Conservation (phyloP, 2,329 filamentous ascomycete species). For the Pseudocercospora pini-densiflorae region DNA sequence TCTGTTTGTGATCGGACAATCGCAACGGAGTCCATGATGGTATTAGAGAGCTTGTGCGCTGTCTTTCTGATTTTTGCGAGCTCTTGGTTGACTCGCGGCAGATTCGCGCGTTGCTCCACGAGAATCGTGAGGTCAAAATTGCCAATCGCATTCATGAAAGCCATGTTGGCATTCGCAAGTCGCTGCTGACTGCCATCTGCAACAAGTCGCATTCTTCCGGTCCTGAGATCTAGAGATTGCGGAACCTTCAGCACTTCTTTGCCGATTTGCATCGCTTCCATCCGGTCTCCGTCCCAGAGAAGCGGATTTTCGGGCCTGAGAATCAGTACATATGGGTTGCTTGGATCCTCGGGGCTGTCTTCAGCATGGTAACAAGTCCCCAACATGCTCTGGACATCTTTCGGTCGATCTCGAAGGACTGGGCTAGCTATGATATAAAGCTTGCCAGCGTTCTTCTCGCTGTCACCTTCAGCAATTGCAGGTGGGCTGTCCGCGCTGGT, state of each 20-base stretch:
- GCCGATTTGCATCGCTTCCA: slow-evolving; percentile 50
- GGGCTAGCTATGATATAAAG: slow-evolving; percentile 81
- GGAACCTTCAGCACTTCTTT: slow-evolving; percentile 76
- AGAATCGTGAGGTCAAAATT: slow-evolving; percentile 86
- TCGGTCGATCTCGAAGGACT: slow-evolving; percentile 71
- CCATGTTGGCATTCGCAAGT: slow-evolving; percentile 75
- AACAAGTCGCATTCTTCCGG: slow-evolving; percentile 83
- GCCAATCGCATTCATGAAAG: slow-evolving; percentile 80
- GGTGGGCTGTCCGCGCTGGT: slow-evolving; percentile 58
- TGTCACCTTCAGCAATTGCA: slow-evolving; percentile 20
- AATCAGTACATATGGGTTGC: slow-evolving; percentile 83
- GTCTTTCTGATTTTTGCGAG: slow-evolving; percentile 94
- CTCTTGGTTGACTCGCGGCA: slow-evolving; percentile 88
- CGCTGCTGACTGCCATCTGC: slow-evolving; percentile 83
- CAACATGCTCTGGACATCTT: slow-evolving; percentile 84
- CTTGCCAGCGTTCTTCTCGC: slow-evolving; percentile 51
- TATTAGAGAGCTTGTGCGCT: slow-evolving; percentile 94
- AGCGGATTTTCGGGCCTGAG: slow-evolving; percentile 79
- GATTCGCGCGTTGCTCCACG: slow-evolving; percentile 89
- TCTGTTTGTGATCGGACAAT: slow-evolving; percentile 85
- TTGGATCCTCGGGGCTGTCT: slow-evolving; percentile 71
- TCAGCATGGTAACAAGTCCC: slow-evolving; percentile 76
- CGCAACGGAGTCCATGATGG: slow-evolving; percentile 98
- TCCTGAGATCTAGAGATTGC: slow-evolving; percentile 72
- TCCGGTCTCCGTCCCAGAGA: slow-evolving; percentile 75